These are phyloP conservation scores for Biancaea sappan DNA, from an alignment of 306 rosid species.

Conservation along the genomic window DNA sequence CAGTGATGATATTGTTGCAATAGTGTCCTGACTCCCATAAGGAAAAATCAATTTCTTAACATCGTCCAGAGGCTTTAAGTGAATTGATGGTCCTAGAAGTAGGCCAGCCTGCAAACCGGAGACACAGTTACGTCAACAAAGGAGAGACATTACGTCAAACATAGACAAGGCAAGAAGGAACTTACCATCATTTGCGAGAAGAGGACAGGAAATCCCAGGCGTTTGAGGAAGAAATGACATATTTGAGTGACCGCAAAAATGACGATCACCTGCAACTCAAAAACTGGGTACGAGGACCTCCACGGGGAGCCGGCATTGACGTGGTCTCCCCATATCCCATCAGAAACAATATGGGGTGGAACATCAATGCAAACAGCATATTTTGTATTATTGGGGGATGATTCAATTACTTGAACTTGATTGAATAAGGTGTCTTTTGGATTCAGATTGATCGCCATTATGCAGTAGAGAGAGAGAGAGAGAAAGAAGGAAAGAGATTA, in stretches of 20 bases:
- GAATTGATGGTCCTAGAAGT: constrained; percentile 38
- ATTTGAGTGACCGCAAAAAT: constrained; percentile 42
- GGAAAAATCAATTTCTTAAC: constrained; percentile 31
- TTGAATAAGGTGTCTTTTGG: background rate
- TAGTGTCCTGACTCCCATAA: constrained; percentile 40
- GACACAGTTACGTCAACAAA: background rate
- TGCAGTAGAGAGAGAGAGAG: background rate
- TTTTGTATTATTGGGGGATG: background rate
- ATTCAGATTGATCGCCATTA: background rate
- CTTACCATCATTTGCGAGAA: constrained; percentile 62
- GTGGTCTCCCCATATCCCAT: constrained; percentile 41
- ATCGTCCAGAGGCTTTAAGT: background rate
- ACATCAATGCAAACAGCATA: constrained; percentile 24
- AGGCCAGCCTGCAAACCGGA: constrained; percentile 49
- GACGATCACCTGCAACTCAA: constrained; percentile 53
- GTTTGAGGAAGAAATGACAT: constrained; percentile 42
- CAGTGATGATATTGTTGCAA: constrained; percentile 38
- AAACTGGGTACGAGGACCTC: constrained; percentile 38
- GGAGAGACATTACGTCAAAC: background rate
- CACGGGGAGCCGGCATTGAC: constrained; percentile 26
- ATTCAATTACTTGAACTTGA: background rate
- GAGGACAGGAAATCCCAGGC: constrained; percentile 48
- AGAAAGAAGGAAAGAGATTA: background rate
- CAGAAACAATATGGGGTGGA: constrained; percentile 44
- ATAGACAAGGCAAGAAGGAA: background rate